phyloP scores from a whole-genome alignment of 441 rosid species.

The Corymbia calophylla region DNA sequence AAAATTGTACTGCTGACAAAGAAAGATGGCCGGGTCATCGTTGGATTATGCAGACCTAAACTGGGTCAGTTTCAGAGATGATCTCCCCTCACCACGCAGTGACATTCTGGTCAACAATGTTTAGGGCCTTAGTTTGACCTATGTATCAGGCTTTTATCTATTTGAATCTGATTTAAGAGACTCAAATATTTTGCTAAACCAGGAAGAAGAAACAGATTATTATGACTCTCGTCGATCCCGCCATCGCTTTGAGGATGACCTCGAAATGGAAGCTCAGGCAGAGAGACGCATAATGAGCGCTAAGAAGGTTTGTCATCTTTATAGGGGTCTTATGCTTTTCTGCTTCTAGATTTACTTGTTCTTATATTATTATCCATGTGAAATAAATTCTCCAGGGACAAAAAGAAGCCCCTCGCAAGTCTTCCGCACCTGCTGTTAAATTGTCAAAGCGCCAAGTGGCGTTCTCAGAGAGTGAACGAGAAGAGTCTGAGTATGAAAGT shows the following conservation, averaged over 20 bases:
- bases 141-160: neutral
- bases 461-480: conserved; percentile 88
- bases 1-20: neutral
- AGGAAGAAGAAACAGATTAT: conserved; percentile 90
- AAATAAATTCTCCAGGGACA: conserved; percentile 33
- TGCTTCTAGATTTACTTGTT: neutral
- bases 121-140: neutral
- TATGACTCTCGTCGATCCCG: conserved; percentile 71
- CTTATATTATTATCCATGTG: neutral
- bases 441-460: conserved; percentile 56
- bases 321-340: neutral
- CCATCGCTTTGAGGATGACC: conserved; percentile 79
- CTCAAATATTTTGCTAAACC: conserved; percentile 4
- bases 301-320: conserved; percentile 53
- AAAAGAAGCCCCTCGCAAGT: conserved; percentile 54
- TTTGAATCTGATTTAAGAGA: neutral
- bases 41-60: neutral
- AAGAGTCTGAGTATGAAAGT: conserved; percentile 92
- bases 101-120: neutral
- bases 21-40: neutral
- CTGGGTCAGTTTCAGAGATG: no score
- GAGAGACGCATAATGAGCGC: conserved; percentile 90
- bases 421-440: conserved; percentile 48
- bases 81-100: neutral
- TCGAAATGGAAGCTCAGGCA: conserved; percentile 86